Conservation (phyloP, 2,329 filamentous ascomycete species). For the Aspergillus luchuensis region DNA sequence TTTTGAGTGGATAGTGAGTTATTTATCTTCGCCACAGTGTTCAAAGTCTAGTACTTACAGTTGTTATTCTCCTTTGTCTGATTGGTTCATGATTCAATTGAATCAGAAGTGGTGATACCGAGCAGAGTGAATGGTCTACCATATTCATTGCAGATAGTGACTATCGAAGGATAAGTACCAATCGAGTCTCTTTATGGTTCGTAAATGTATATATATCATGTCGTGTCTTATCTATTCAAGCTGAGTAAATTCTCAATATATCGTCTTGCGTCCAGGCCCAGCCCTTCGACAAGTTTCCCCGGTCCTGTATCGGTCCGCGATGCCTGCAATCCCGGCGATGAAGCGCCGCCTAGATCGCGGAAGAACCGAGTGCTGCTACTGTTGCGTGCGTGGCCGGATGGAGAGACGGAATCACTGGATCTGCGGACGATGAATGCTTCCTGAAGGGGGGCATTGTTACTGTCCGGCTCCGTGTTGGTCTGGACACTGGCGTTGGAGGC, state of each 20-base stretch:
- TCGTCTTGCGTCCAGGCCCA: constrained; percentile 49
- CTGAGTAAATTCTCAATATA: constrained; percentile 51
- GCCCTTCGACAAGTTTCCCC: constrained; percentile 45
- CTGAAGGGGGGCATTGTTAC: constrained; percentile 26
- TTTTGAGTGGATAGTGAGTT: not conserved
- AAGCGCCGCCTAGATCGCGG: constrained; percentile 42
- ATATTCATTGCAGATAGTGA: not conserved
- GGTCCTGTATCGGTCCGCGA: constrained; percentile 35
- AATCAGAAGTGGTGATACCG: too few species aligned
- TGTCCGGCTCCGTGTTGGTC: constrained; percentile 10
- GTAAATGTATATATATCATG: not conserved
- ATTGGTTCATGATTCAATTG: not conserved
- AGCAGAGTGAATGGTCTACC: not conserved
- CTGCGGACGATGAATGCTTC: constrained; percentile 52
- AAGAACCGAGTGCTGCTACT: constrained; percentile 41
- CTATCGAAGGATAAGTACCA: too few species aligned
- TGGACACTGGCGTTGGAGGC: constrained; percentile 12
- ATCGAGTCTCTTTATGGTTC: too few species aligned
- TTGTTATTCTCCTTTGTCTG: not conserved
- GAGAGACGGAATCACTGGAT: constrained; percentile 44
- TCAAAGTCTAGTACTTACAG: too few species aligned
- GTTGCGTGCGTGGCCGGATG: constrained; percentile 35
- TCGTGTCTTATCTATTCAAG: constrained; percentile 41
- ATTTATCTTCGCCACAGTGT: not conserved
- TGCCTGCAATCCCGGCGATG: constrained; percentile 26